Evolutionary conservation across 768 basidiomycete species (phyloP), one percentile per base, ranked within the genome.

Genomic region (Pisolithus sp.): DNA sequence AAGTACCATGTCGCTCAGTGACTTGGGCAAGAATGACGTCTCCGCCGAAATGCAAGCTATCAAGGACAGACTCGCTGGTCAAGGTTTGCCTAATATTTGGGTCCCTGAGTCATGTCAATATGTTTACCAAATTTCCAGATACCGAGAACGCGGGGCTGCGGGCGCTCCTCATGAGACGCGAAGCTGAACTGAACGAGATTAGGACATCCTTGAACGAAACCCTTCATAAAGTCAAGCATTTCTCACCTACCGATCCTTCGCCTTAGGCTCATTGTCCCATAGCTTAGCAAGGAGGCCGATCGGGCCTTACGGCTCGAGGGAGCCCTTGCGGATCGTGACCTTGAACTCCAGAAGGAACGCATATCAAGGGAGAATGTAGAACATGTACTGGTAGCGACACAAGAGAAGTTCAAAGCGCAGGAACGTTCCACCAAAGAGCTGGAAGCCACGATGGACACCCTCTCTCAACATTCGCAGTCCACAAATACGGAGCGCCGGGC

Each of bases 271-370:
- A 62, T 43, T 46, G 49, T 37, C 42, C 50, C 49, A 45, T 53
- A 87, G 85, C 69, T 87, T 46, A 74, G 73, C 41, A 63, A 66
- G 50, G 85, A 87, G 68, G 73, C 79, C 5, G 71, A 76, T 53
- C 80, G 80, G 26, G 77, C 73, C 15, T 62, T 84, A 41, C 68
- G 71, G 48, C 72, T 87, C 21, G 83, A 87, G 59, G 62, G 68
- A 1, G 74, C 77, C 28, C 70, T 81, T 20, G 66, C 65, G 7
- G 71, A 71, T 59, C 75, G 71, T 36, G 73, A 74, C n/a, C 75
- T 81, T 41, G 82, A 83, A 21, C 71, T 86, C 28, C 76, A 73
- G 39, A 78, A 76, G 20, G 81, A 84, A 59, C 76, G 74, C 34
- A 63, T 80, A 10, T 64, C 71, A 8, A 71, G 73, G 4, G 76